Evolutionary conservation across 1,139 yeast genomes (phyloP).

Genomic region (Candida frijolesensis): DNA sequence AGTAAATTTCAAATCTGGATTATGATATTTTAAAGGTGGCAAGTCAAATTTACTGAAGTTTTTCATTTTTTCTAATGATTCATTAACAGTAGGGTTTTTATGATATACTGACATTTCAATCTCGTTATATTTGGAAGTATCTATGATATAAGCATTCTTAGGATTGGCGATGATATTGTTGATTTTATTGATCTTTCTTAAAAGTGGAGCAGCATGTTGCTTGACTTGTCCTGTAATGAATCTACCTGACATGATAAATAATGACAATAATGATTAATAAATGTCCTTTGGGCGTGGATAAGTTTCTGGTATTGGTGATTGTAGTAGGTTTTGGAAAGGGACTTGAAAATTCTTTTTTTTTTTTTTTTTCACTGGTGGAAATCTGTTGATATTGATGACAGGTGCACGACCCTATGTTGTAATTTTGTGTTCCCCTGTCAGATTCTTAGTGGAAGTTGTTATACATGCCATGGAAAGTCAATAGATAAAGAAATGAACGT

Average conservation of each 20-base stretch:
- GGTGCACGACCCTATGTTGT: too few relatives aligned
- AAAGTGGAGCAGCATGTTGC: conserved; percentile 11
- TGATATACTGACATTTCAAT: conserved; percentile 26
- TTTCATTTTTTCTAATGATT: conserved; percentile 40
- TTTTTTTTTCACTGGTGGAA: background rate
- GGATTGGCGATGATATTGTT: conserved; percentile 43
- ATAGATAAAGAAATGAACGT: too few relatives aligned
- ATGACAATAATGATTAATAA: background rate
- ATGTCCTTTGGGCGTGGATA: too few relatives aligned
- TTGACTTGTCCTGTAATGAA: background rate
- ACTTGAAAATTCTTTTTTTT: background rate
- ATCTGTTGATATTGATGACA: too few relatives aligned
- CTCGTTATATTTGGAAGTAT: conserved; percentile 25
- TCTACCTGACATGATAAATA: background rate
- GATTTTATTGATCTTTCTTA: conserved; percentile 34
- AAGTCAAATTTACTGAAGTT: conserved; percentile 72
- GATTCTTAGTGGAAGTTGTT: too few relatives aligned
- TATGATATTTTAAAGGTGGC: conserved; percentile 81
- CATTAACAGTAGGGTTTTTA: conserved; percentile 19
- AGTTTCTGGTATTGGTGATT: too few relatives aligned
- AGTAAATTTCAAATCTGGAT: conserved; percentile 65
- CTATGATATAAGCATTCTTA: conserved; percentile 36
- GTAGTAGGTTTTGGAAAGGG: too few relatives aligned
- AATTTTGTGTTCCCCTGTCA: too few relatives aligned
- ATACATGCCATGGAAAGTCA: too few relatives aligned